Evolutionary conservation across 2,329 filamentous ascomycete genomes (phyloP).

Genomic region (Aspergillus sp.): DNA sequence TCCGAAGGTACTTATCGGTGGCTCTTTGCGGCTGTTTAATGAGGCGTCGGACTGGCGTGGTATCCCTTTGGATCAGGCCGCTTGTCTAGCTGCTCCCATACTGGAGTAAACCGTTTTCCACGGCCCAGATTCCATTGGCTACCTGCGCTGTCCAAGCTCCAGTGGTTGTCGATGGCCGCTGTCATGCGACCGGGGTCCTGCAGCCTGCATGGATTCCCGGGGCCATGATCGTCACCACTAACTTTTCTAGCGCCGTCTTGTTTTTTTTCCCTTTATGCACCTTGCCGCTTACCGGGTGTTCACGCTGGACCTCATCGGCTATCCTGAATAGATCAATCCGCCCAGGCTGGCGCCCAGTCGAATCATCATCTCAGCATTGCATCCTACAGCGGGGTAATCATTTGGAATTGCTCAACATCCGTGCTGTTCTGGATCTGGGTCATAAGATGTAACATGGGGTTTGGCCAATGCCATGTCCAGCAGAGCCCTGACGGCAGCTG

Average conservation of each 20-base stretch:
- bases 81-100: too few relatives aligned
- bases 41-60: too few relatives aligned
- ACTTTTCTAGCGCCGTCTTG: conserved; percentile 27
- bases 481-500: conserved; percentile 10
- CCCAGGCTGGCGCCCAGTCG: conserved; percentile 6
- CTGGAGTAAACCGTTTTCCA: too few relatives aligned
- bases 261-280: conserved; percentile 26
- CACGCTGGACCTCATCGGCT: conserved; percentile 14
- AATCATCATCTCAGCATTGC: too few relatives aligned
- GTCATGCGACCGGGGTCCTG: conserved; percentile 27
- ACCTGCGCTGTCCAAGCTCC: too few relatives aligned
- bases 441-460: conserved; percentile 21
- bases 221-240: conserved; percentile 24
- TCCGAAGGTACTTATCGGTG: too few relatives aligned
- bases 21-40: too few relatives aligned
- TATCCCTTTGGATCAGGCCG: too few relatives aligned
- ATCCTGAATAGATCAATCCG: conserved; percentile 13
- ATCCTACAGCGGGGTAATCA: too few relatives aligned
- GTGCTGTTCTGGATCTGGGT: conserved; percentile 14
- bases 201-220: conserved; percentile 25
- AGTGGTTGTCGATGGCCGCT: conserved; percentile 18
- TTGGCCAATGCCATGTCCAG: conserved; percentile 20
- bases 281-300: conserved; percentile 23
- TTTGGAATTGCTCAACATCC: conserved; percentile 15
- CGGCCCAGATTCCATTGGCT: too few relatives aligned